Evolutionary conservation across 768 basidiomycete species (phyloP), one percentile per base, ranked within the genome.

Genomic region (Auricularia sp.): DNA sequence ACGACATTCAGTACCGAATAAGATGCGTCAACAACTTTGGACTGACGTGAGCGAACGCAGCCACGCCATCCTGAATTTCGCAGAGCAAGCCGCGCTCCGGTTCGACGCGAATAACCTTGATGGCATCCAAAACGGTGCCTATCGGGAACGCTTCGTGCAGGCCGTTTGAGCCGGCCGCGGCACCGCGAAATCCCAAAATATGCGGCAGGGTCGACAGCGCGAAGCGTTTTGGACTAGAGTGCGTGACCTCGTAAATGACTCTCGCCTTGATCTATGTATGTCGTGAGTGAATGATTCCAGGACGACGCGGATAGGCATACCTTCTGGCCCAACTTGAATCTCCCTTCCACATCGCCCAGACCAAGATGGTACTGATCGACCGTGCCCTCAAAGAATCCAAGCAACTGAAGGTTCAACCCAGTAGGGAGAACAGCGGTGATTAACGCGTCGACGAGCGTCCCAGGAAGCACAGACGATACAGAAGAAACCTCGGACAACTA

Each of bases 331-430:
- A 77, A 64, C 68, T 78, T 79, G 73, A 72, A 78, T 44, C 62
- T 65, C 18, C 69, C 69, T 35, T 72, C 71, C n/a, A 73, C 63
- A 61, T 75, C 73, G 29, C 79, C 78, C 12, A 77, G 76, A 23
- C 73, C 80, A 14, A 96, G 76, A 75, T 98, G 96, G 64, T 88
- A 82, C 42, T 84, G 79, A 71, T 97, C 94, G 33, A 90, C 80
- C 0, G 93, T 96, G 36, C 93, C 96, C 43, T 91, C 88, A 74
- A 93, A 98, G 74, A 89, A 95, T 0, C 93, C 94, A 33, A 95
- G 81, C 18, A 98, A 79, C 75, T 96, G 95, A 36, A 98, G 77
- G 72, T 90, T 91, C 39, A 98, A 76, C 18, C 97, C 97, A 33
- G 76, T 80, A 16, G 87, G 78, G 51, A 85, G 79, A 23, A 89